phyloP scores from a whole-genome alignment of 805 yeast genomes.

The Candida yuanshanica region DNA sequence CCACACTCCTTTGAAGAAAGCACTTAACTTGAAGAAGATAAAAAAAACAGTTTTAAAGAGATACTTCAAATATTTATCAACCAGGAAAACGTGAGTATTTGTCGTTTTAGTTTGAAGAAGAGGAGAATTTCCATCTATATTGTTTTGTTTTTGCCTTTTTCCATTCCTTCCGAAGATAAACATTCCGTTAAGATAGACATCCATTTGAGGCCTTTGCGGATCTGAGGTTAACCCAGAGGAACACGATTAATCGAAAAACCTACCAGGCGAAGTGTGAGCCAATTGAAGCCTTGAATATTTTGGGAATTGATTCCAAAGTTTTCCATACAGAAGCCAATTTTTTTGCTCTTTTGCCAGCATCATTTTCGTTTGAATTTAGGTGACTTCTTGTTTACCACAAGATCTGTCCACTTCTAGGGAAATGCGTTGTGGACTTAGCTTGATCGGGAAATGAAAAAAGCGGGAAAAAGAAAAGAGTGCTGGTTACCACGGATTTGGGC shows the following conservation, averaged over 20 bases:
- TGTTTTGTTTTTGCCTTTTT: background rate
- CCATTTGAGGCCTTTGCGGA: background rate
- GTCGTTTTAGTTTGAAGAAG: background rate
- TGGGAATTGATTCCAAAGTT: no score
- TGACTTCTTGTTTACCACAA: no score
- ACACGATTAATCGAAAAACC: no score
- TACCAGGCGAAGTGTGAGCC: no score
- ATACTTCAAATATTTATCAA: background rate
- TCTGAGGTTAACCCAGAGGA: no score
- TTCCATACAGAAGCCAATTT: no score
- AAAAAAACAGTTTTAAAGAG: background rate
- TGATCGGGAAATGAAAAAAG: background rate
- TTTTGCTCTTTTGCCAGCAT: no score
- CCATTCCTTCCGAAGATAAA: background rate
- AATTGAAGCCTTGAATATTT: no score
- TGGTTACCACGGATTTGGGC: background rate
- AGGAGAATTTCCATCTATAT: background rate
- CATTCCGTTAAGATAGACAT: background rate
- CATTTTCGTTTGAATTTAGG: no score
- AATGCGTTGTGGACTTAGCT: background rate
- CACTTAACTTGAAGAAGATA: background rate
- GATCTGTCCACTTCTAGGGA: background rate
- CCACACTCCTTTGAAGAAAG: background rate
- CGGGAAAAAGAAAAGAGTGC: no score
- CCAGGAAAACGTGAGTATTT: background rate